These are phyloP conservation scores for Talinum fruticosum DNA, from an alignment of 148 eudicot species.

Conservation along the genomic window DNA sequence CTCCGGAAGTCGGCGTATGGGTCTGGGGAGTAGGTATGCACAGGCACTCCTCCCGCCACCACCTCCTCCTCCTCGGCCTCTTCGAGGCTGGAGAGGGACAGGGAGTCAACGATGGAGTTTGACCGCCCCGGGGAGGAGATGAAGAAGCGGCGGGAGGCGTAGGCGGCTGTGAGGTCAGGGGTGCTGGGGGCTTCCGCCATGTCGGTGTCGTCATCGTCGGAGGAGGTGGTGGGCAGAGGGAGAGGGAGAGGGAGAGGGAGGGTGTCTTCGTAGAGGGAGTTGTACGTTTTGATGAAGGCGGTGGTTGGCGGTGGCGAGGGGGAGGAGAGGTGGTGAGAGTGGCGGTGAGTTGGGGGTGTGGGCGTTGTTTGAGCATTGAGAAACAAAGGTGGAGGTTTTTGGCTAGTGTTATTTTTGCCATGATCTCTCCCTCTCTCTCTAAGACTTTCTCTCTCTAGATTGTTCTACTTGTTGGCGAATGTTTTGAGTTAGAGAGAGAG, in stretches of 20 bases:
- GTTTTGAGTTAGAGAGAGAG: not conserved
- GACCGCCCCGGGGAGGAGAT: conserved; percentile 88
- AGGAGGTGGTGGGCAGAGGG: conserved; percentile 15
- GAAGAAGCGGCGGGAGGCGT: conserved; percentile 79
- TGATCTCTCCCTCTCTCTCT: conserved; percentile 19
- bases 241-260: conserved; percentile 17
- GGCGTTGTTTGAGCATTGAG: conserved; percentile 45
- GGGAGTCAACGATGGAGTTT: conserved; percentile 69
- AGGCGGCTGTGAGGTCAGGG: conserved; percentile 61
- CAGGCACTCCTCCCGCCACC: conserved; percentile 43
- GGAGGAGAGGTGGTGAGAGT: conserved; percentile 9
- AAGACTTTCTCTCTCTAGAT: not conserved
- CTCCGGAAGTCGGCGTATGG: conserved; percentile 72
- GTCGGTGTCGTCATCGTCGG: conserved; percentile 27
- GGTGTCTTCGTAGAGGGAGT: conserved; percentile 46
- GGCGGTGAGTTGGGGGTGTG: conserved; percentile 16
- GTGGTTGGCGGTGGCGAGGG: conserved; percentile 25
- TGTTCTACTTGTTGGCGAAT: not conserved
- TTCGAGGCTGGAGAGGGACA: conserved; percentile 21
- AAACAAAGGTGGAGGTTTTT: conserved; percentile 59
- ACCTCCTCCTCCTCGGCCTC: not conserved
- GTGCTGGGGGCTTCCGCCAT: conserved; percentile 26
- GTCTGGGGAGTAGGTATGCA: conserved; percentile 80
- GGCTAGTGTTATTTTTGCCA: conserved; percentile 39
- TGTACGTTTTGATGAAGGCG: conserved; percentile 46